A percentile compares a stretch with the other conserved stretches of the same genome.
These are phyloP conservation scores for Imleria badia DNA, from an alignment of 768 basidiomycete species.

Conservation along the genomic window DNA sequence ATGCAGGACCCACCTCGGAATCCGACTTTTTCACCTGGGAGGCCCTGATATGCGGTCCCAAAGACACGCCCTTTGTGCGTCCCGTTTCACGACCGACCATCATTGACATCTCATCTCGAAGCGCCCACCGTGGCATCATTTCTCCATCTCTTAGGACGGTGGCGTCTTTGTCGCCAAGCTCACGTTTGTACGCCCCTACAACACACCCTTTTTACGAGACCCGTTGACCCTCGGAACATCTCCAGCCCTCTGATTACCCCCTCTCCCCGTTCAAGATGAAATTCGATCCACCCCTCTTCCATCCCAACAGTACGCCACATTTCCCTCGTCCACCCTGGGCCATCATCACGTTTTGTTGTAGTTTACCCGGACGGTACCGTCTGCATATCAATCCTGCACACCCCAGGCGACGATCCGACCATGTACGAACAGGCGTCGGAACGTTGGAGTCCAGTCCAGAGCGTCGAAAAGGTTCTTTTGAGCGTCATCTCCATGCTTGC, in stretches of 20 bases:
- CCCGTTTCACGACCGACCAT: no score
- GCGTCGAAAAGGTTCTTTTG: constrained; percentile 93
- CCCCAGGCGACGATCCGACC: constrained; percentile 87
- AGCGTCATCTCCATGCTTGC: constrained; percentile 98
- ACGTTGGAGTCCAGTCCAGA: constrained; percentile 98
- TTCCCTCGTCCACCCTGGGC: neutral
- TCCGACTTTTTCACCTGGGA: constrained; percentile 97
- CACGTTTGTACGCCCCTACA: constrained; percentile 66
- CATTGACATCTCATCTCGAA: no score
- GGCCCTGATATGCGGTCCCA: constrained; percentile 89
- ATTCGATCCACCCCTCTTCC: constrained; percentile 95
- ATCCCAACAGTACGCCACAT: constrained; percentile 86
- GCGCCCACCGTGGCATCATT: neutral
- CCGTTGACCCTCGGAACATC: neutral
- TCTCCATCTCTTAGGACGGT: constrained; percentile 63
- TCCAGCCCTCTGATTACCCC: constrained; percentile 85
- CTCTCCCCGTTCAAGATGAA: constrained; percentile 99
- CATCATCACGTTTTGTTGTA: constrained; percentile 30
- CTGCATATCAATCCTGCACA: constrained; percentile 97
- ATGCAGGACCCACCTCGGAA: constrained; percentile 80
- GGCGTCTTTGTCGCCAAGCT: constrained; percentile 92
- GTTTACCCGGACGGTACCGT: constrained; percentile 97
- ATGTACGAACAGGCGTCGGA: constrained; percentile 96
- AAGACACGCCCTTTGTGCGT: constrained; percentile 91
- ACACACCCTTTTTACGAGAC: neutral